Base-by-base conservation (phyloP, 73 alveolate species). In the Paramecium tetraurelia region DNA sequence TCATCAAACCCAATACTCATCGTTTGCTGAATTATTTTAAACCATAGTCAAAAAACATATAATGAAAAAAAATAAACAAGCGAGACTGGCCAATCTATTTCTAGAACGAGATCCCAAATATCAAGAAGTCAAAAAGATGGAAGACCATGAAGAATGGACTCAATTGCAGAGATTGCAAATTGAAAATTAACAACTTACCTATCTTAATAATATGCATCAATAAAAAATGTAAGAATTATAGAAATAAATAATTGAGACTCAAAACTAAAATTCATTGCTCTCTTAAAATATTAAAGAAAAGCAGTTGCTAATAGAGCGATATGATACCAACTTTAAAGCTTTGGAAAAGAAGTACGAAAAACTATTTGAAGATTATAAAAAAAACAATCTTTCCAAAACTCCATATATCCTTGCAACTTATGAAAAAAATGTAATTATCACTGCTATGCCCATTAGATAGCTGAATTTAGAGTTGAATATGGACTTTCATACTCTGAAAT, bases 121-220 rank as follows among this genome's bases (percentile, higher is more conserved):
- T 72, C 4, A 72, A 21, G 86, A 72, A 72, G 59, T 72, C 4
- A 72, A 72, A n/a, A 72, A 72, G n/a, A 36, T 36, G 59, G 86
- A 72, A 38, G 86, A 72, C 1, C 46, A 33, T 72, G 59, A 72
- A 38, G 86, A 63, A 63, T 63, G 84, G 84, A 31, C 86, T 4
- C 12, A 72, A 36, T 72, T 72, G 6, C 31, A 63, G 31, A 63
- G 84, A 63, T 63, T 63, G 31, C 10, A 63, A 63, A 63, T 63
- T 31, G 84, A 63, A 63, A 63, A 63, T 27, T 27, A 63, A 63
- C 31, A 63, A 63, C 46, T 63, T 31, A 22, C 50, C 5, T 63
- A 63, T 5, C 84, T 63, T 31, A 63, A 63, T 63, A 63, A 63
- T 63, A 63, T 63, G 84, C 84, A 63, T 63, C 24, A 63, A 63